Evolutionary conservation across 495 filamentous ascomycete species (phyloP), one percentile per base, ranked within the genome.

Genomic region (Chaetomium tenue): DNA sequence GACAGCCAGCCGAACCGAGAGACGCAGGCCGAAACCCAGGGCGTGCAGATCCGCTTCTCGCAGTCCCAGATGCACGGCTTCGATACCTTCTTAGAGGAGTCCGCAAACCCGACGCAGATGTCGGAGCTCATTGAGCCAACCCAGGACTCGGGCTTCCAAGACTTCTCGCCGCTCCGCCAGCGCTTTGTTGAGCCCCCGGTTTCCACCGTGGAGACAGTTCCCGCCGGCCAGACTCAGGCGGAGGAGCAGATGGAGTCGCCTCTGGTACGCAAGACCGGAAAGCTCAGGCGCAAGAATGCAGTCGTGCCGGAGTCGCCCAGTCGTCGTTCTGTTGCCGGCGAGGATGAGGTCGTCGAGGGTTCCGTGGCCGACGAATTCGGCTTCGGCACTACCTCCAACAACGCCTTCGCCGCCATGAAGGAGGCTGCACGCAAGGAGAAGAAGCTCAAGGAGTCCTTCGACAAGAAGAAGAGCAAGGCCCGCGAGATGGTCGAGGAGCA

Each of bases 401-500:
- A 69, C 63, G 89, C 87, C 0, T 97, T 97, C 70, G 82, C 84
- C 58, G 73, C 89, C n/a, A 87, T 97, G 86, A 86, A 87, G 69
- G 88, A 89, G 66, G 87, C 86, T 0, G 76, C 86, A 0, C 85
- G 80, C 72, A 75, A 76, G 65, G 76, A 84, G 71, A 87, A 88
- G 65, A 71, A 77, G 26, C 66, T 64, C 58, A 75, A 77, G 3
- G 76, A 83, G 23, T 76, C 79, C 9, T 96, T 91, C 67, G 84
- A 96, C 74, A 94, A 89, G 78, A 91, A 88, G 70, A 94, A 88
- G 72, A 95, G 91, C 75, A 89, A 92, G 69, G 93, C 92, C 0
- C 92, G 87, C 61, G 87, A 88, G 16, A 91, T 96, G 80, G 79
- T 99, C 20, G 84, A 98, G 64, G 94, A 98, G 66, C 91, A 94